Evolutionary conservation across 2,329 filamentous ascomycete species (phyloP).

Genomic region (Grosmannia clavigera): DNA sequence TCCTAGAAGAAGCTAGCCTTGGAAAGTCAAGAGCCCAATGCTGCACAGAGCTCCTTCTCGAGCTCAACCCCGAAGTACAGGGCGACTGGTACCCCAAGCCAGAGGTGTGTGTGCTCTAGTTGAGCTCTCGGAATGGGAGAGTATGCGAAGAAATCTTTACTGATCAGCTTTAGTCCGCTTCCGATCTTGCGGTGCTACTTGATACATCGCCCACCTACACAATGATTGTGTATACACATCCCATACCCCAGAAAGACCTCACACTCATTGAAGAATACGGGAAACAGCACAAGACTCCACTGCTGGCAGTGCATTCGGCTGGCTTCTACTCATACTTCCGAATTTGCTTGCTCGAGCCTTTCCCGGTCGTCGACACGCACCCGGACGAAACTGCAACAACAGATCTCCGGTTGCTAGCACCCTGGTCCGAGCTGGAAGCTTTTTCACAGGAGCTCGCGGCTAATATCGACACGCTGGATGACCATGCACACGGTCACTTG

Average conservation of each 20-base stretch:
- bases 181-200: slow-evolving; percentile 22
- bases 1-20: slow-evolving; percentile 67
- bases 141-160: not conserved
- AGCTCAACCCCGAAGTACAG: slow-evolving; percentile 86
- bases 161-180: not conserved
- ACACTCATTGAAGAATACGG: slow-evolving; percentile 34
- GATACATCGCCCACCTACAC: slow-evolving; percentile 31
- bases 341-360: slow-evolving; percentile 63
- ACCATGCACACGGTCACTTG: slow-evolving; percentile 81
- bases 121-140: not conserved
- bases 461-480: slow-evolving; percentile 55
- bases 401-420: slow-evolving; percentile 71
- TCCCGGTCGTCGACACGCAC: slow-evolving; percentile 91
- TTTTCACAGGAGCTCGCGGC: slow-evolving; percentile 56
- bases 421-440: slow-evolving; percentile 69
- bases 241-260: slow-evolving; percentile 31
- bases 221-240: slow-evolving; percentile 42
- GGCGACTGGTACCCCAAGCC: slow-evolving; percentile 54
- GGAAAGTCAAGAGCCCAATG: slow-evolving; percentile 69
- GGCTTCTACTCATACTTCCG: slow-evolving; percentile 88
- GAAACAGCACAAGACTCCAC: slow-evolving; percentile 49
- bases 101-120: slow-evolving; percentile 21
- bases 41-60: slow-evolving; percentile 62
- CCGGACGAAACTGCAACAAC: slow-evolving; percentile 75
- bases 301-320: slow-evolving; percentile 74